phyloP scores from a whole-genome alignment of 2,329 filamentous ascomycete species.

The Hymenoscyphus albidus region DNA sequence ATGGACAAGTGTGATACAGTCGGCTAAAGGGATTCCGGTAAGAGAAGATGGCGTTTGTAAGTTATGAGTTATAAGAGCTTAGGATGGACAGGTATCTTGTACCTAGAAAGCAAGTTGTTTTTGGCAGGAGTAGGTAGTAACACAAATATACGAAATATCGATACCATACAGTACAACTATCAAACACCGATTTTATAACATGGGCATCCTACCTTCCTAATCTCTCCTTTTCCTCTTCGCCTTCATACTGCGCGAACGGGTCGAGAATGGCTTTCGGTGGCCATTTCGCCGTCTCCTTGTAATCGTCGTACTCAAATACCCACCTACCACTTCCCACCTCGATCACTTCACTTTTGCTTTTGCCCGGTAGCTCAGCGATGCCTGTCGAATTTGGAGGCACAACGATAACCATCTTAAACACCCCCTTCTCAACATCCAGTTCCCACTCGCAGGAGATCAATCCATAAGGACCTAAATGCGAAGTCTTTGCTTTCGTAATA shows the following conservation, averaged over 20 bases:
- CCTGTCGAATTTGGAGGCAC: constrained; percentile 27
- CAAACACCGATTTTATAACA: too few relatives aligned
- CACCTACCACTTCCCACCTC: constrained; percentile 23
- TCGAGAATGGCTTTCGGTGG: constrained; percentile 20
- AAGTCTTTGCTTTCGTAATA: constrained; percentile 31
- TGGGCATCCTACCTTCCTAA: not conserved
- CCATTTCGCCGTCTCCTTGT: constrained; percentile 18
- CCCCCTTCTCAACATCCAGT: constrained; percentile 7
- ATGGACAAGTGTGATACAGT: too few relatives aligned
- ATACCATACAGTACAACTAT: too few relatives aligned
- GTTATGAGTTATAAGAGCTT: too few relatives aligned
- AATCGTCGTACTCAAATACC: constrained; percentile 13
- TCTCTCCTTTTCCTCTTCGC: constrained; percentile 3
- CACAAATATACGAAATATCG: too few relatives aligned
- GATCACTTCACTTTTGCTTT: constrained; percentile 8
- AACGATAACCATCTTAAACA: constrained; percentile 18
- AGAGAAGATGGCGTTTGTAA: too few relatives aligned
- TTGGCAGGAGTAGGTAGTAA: too few relatives aligned
- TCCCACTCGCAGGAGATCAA: constrained; percentile 25
- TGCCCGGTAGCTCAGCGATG: constrained; percentile 27
- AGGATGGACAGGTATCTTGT: too few relatives aligned
- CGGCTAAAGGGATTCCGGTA: too few relatives aligned
- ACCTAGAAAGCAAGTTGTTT: too few relatives aligned
- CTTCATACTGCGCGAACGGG: constrained; percentile 12
- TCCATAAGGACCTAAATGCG: constrained; percentile 33